Conservation (phyloP, 345 rosid genomes). For the Citropsis articulata region DNA sequence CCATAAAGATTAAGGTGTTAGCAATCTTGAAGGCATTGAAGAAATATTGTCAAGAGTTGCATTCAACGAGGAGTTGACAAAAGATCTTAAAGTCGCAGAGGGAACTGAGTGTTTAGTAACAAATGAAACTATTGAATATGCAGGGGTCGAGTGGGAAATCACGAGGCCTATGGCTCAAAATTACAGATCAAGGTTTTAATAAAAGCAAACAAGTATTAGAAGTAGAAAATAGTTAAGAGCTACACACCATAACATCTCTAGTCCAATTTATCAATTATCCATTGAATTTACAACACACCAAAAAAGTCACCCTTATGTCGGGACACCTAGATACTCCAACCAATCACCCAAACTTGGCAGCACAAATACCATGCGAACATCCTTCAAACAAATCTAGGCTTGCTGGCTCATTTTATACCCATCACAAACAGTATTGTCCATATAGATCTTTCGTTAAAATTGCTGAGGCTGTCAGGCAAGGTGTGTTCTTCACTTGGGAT, state of each 20-base stretch:
- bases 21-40: too few species aligned
- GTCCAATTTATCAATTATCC: background rate
- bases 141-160: too few species aligned
- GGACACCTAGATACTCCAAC: background rate
- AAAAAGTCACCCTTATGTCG: background rate
- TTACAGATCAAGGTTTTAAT: too few species aligned
- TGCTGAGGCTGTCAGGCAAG: background rate
- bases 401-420: background rate
- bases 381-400: background rate
- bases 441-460: background rate
- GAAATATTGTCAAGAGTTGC: too few species aligned
- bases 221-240: too few species aligned
- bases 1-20: too few species aligned
- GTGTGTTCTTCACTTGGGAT: conserved; percentile 58
- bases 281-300: background rate
- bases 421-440: background rate
- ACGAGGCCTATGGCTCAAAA: too few species aligned
- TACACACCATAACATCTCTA: background rate
- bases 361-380: background rate
- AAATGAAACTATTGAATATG: too few species aligned
- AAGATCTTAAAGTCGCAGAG: too few species aligned
- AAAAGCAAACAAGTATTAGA: too few species aligned
- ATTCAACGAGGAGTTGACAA: too few species aligned
- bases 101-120: too few species aligned
- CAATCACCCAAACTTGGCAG: background rate